Evolutionary conservation across 75 land plant species (phyloP).

Genomic region (Chamaecyparis obtusa): DNA sequence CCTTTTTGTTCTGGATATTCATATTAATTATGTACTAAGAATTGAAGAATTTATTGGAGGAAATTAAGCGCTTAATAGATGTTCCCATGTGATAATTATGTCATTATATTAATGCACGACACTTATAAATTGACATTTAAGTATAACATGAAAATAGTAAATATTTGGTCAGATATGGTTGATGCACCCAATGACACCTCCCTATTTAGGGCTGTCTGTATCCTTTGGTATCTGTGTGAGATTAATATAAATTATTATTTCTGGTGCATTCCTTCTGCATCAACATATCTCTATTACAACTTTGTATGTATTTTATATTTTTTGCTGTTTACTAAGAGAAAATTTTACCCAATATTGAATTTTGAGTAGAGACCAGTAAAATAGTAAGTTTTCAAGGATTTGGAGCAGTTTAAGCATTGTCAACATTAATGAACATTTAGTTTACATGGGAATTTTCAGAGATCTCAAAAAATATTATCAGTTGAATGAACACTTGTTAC

Average conservation of each 20-base stretch:
- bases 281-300: neutral
- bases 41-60: neutral
- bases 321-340: neutral
- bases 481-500: neutral
- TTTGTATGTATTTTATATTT: neutral
- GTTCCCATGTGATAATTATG: neutral
- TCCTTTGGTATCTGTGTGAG: neutral
- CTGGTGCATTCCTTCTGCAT: neutral
- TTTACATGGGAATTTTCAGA: neutral
- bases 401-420: neutral
- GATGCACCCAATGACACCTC: neutral
- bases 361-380: neutral
- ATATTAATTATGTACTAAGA: neutral
- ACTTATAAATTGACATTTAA: neutral
- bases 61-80: neutral
- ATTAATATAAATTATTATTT: no score
- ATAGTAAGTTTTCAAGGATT: neutral
- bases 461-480: neutral
- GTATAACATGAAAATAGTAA: neutral
- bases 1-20: neutral
- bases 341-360: neutral
- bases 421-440: neutral
- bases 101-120: neutral
- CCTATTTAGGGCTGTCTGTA: neutral
- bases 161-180: neutral